Evolutionary conservation across 768 basidiomycete species (phyloP).

Genomic region (Lyophyllum shimeji): DNA sequence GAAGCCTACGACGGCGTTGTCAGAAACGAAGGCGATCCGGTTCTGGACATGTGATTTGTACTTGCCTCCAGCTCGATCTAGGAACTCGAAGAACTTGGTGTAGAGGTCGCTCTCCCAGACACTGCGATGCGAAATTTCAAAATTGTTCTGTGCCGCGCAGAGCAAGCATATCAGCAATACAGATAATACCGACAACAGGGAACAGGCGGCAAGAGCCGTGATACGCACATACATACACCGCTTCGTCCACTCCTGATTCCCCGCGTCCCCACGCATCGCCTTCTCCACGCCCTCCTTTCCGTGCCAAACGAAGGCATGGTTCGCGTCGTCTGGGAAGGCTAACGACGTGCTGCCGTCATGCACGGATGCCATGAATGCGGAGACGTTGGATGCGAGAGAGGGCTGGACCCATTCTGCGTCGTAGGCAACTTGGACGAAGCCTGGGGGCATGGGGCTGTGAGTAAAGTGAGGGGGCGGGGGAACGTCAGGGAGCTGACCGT

Average conservation of each 20-base stretch:
- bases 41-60: not conserved
- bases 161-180: not conserved
- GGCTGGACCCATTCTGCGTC: slow-evolving; percentile 29
- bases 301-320: slow-evolving; percentile 25
- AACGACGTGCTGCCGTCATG: not conserved
- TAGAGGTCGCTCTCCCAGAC: slow-evolving; percentile 27
- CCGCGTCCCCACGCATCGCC: slow-evolving; percentile 25
- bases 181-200: not conserved
- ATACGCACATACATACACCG: slow-evolving; percentile 30
- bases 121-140: slow-evolving; percentile 29
- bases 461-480: not conserved
- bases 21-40: not conserved
- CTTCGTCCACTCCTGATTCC: slow-evolving; percentile 25
- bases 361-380: slow-evolving; percentile 19
- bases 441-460: slow-evolving; percentile 2
- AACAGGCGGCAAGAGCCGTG: not conserved
- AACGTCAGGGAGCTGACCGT: slow-evolving; percentile 16
- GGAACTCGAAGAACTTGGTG: slow-evolving; percentile 23
- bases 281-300: slow-evolving; percentile 18
- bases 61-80: slow-evolving; percentile 25
- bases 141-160: slow-evolving; percentile 23
- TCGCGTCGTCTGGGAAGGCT: slow-evolving; percentile 20
- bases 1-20: slow-evolving; percentile 23
- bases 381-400: slow-evolving; percentile 27
- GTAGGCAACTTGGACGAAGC: slow-evolving; percentile 26